These are phyloP conservation scores for Przewalskia tangutica DNA, from an alignment of 257 asterid species.

Conservation along the genomic window DNA sequence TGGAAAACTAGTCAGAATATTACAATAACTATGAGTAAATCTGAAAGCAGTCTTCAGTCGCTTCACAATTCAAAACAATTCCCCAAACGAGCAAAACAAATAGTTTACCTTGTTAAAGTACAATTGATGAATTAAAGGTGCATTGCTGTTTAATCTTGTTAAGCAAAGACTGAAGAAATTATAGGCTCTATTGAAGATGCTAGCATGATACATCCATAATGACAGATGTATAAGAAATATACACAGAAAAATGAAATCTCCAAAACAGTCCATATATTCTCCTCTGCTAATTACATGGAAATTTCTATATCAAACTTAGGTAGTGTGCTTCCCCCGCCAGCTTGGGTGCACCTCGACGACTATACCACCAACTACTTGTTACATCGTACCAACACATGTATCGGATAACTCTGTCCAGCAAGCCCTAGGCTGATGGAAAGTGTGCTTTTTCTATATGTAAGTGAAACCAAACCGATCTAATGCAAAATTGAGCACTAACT, in stretches of 20 bases:
- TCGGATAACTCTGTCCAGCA: neutral
- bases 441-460: neutral
- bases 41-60: neutral
- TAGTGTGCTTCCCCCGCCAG: neutral
- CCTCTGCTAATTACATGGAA: neutral
- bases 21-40: neutral
- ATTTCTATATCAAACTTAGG: neutral
- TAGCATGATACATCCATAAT: neutral
- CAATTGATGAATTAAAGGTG: neutral
- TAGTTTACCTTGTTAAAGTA: neutral
- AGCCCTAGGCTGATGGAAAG: neutral
- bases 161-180: neutral
- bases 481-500: neutral
- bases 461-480: neutral
- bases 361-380: neutral
- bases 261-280: neutral
- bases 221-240: neutral
- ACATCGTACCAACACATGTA: no score
- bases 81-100: neutral
- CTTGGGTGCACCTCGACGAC: neutral
- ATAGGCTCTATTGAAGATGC: neutral
- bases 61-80: neutral
- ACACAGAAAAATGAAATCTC: neutral
- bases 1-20: neutral
- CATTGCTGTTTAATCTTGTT: neutral